phyloP scores from a whole-genome alignment of 2,329 filamentous ascomycete genomes.

The Fusarium anthophilum region DNA sequence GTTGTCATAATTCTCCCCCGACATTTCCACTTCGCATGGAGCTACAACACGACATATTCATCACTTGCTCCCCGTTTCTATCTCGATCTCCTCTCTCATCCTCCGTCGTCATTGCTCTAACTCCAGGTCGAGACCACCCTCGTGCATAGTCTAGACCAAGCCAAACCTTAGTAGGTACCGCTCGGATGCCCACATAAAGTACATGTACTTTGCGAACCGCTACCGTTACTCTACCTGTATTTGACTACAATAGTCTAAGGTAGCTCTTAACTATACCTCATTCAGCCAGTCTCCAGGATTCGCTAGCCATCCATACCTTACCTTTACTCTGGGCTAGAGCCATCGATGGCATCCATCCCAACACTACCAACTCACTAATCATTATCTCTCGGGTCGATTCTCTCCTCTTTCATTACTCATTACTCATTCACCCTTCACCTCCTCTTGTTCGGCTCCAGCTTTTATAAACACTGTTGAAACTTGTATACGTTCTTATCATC shows the following conservation, averaged over 20 bases:
- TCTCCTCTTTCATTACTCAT: constrained; percentile 21
- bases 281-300: constrained; percentile 36
- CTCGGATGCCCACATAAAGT: constrained; percentile 21
- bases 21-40: not conserved
- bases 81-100: constrained; percentile 1
- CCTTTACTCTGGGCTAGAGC: not conserved
- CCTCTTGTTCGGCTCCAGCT: not conserved
- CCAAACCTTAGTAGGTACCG: not conserved
- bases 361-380: constrained; percentile 24
- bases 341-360: constrained; percentile 12
- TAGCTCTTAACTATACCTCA: constrained; percentile 26
- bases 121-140: constrained; percentile 22
- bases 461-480: constrained; percentile 2
- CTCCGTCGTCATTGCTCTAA: constrained; percentile 22
- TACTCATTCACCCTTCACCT: not conserved
- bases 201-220: constrained; percentile 27
- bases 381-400: constrained; percentile 17
- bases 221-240: constrained; percentile 13
- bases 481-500: constrained; percentile 8
- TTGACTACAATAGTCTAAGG: constrained; percentile 1
- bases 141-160: constrained; percentile 18
- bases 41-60: not conserved
- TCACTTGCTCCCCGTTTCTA: not conserved
- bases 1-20: constrained; percentile 11
- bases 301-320: constrained; percentile 21